Conservation (phyloP, 805 yeast genomes). For the Yamadazyma tumulicola region DNA sequence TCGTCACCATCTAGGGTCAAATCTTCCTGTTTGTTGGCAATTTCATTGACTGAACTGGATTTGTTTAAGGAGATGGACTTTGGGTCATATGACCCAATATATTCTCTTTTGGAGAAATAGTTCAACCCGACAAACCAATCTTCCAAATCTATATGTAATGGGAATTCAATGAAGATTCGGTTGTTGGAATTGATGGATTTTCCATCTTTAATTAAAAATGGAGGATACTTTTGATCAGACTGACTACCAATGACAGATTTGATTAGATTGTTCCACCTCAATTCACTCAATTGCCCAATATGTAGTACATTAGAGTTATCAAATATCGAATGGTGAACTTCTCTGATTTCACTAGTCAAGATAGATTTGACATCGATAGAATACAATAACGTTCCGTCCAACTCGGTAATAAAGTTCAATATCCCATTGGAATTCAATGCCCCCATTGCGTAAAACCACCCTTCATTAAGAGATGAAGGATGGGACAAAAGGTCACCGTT, state of each 20-base stretch:
- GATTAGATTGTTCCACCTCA: slow-evolving; percentile 44
- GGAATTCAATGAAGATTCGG: slow-evolving; percentile 57
- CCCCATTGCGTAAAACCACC: slow-evolving; percentile 75
- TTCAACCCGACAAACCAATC: slow-evolving; percentile 72
- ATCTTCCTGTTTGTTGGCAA: slow-evolving; percentile 1
- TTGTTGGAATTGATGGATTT: slow-evolving; percentile 28
- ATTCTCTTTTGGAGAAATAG: slow-evolving; percentile 61
- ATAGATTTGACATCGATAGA: slow-evolving; percentile 53
- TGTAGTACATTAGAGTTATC: slow-evolving; percentile 56
- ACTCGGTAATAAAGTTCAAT: slow-evolving; percentile 56
- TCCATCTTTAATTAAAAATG: slow-evolving; percentile 33
- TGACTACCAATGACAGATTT: slow-evolving; percentile 22
- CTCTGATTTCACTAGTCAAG: slow-evolving; percentile 59
- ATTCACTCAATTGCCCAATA: slow-evolving; percentile 52
- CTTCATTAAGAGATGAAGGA: slow-evolving; percentile 33
- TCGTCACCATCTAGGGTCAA: slow-evolving; percentile 3
- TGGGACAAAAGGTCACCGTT: slow-evolving; percentile 3
- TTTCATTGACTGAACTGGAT: slow-evolving; percentile 5
- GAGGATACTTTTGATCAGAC: slow-evolving; percentile 19
- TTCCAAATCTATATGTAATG: slow-evolving; percentile 65
- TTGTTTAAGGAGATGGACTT: slow-evolving; percentile 6
- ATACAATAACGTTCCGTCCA: slow-evolving; percentile 60
- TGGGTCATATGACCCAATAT: slow-evolving; percentile 30
- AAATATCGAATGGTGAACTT: slow-evolving; percentile 60
- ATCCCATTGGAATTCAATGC: slow-evolving; percentile 62